Conservation (phyloP, 305 asterid species). For the Fraxinus xanthoxyloides region DNA sequence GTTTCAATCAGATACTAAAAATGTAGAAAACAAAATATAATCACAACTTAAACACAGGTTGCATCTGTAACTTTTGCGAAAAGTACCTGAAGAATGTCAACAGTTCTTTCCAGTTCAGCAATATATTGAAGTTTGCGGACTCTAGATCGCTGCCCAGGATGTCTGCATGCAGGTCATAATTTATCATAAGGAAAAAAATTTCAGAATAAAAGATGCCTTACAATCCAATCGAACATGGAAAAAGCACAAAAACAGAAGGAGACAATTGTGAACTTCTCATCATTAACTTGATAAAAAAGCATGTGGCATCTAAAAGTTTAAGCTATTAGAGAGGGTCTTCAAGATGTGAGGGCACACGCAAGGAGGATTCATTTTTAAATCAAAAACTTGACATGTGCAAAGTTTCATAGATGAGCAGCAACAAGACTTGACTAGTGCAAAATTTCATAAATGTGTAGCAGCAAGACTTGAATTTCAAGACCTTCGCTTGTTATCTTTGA, state of each 20-base stretch:
- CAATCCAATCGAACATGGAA: neutral
- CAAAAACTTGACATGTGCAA: neutral
- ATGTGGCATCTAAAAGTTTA: neutral
- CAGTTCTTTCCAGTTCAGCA: constrained; percentile 78
- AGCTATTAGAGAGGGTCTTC: neutral
- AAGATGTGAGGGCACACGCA: neutral
- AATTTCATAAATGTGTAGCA: neutral
- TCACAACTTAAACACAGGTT: neutral
- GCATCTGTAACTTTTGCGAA: neutral
- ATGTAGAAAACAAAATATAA: neutral
- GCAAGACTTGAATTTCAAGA: neutral
- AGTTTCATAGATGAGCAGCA: neutral
- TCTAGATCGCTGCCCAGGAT: constrained; percentile 83
- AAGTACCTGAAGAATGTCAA: constrained; percentile 60
- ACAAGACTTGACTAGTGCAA: neutral
- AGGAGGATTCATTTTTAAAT: neutral
- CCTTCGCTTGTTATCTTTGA: neutral
- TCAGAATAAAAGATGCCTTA: neutral
- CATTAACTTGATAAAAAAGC: too few species aligned
- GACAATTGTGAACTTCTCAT: neutral
- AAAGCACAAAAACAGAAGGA: neutral
- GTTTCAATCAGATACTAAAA: neutral
- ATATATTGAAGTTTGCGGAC: constrained; percentile 82
- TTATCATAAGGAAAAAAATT: constrained; percentile 4
- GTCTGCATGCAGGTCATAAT: constrained; percentile 43